phyloP scores from a whole-genome alignment of 345 rosid species.

The Hibiscus tridactylites region DNA sequence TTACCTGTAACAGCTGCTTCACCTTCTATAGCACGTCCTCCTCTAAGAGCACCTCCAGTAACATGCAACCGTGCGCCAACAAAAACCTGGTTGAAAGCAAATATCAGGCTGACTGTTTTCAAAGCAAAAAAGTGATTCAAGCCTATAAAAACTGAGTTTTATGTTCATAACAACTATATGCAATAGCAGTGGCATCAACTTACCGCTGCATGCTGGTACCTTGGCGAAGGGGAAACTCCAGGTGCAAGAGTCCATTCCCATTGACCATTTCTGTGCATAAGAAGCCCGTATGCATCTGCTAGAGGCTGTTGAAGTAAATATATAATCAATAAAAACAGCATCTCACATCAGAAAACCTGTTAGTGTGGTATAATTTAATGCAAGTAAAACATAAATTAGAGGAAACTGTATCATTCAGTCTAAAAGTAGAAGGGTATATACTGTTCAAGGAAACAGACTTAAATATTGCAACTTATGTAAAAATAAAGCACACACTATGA shows the following conservation, averaged over 20 bases:
- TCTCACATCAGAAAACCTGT: neutral
- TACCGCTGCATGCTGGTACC: constrained; percentile 95
- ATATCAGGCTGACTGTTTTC: constrained; percentile 3
- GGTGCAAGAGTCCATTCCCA: constrained; percentile 99
- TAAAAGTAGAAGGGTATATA: neutral
- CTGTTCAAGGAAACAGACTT: neutral
- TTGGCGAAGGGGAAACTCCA: constrained; percentile 94
- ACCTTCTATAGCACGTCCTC: constrained; percentile 79
- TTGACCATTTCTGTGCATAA: constrained; percentile 97
- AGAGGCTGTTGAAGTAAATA: constrained; percentile 57
- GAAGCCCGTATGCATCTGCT: constrained; percentile 92
- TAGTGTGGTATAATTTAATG: neutral
- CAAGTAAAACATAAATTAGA: neutral
- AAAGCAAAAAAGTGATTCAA: neutral
- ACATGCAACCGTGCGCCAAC: constrained; percentile 97
- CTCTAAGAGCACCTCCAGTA: constrained; percentile 81
- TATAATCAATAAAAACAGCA: constrained; percentile 8
- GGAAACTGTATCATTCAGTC: neutral
- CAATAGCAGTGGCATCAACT: constrained; percentile 16
- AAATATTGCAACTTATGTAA: neutral
- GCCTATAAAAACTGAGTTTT: neutral
- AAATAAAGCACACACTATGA: neutral
- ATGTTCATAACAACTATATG: constrained; percentile 2
- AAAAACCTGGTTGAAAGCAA: constrained; percentile 56
- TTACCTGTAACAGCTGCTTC: constrained; percentile 92